Evolutionary conservation across 2,329 filamentous ascomycete genomes (phyloP), one percentile per base, ranked within the genome.

Genomic region (Polychaeton citri): DNA sequence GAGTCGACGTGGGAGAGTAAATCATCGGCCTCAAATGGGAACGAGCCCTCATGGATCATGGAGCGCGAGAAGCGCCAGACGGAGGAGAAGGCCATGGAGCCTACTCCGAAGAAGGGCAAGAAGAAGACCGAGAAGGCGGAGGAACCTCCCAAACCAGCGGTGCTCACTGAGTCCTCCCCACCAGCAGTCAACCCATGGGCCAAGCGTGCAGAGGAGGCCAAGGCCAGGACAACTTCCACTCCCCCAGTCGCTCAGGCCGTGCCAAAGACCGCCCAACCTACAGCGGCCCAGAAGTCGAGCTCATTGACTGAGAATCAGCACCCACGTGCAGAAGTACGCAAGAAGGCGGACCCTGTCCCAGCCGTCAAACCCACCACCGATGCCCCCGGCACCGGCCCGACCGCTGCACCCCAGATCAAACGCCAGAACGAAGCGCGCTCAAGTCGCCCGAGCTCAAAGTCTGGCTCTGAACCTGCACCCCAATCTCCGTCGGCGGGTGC

Each of bases 171-270:
- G 41, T 88, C 88, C 13, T 81, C 85, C 19, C 69, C 82, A 30
- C 90, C 90, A 1, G 59, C 75, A 2, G 81, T 95, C 39, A 98
- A 98, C 57, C 66, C 87, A 43, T 98, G 90, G 88, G 72, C 78
- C 43, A 76, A 87, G 60, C 74, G 87, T 38, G 79, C 72, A 48
- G 79, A 85, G 50, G 76, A 76, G 32, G 62, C 68, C 31, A 64
- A 69, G 43, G 65, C 72, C 26, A 78, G 75, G 15, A 21, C 20
- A 34, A 21, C 32, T 9, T 19, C 17, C 15, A 19, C 12, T 5
- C 30, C 30, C 12, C 5, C 4, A 10, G 16, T 3, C 9, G 10
- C 30, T 10, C 31, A 32, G 17, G 4, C 21, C 18, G 3, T n/a
- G 7, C 8, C 21, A 9, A 32, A 33, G 15, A 6, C 30, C 4